These are phyloP conservation scores for Puccinia coronata DNA, from an alignment of 1,284 basidiomycete genomes.

Conservation along the genomic window DNA sequence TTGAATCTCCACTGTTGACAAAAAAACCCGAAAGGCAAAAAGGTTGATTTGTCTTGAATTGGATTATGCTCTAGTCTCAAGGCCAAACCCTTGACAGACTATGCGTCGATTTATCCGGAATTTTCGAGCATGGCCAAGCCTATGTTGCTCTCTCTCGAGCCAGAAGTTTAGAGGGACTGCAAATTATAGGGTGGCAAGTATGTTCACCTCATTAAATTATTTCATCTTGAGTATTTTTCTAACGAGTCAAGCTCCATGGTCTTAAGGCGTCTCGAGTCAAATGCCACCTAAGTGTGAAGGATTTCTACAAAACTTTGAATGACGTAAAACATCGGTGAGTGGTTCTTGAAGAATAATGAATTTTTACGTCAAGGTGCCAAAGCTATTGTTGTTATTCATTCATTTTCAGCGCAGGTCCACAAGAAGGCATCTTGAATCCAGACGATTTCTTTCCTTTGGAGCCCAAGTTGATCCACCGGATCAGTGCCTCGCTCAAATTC, in stretches of 20 bases:
- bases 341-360: background rate
- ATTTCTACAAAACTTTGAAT: constrained; percentile 20
- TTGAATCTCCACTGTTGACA: too few relatives aligned
- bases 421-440: constrained; percentile 20
- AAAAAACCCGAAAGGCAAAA: background rate
- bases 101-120: constrained; percentile 39
- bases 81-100: constrained; percentile 46
- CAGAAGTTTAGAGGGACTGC: constrained; percentile 33
- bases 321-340: constrained; percentile 16
- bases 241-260: background rate
- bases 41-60: background rate
- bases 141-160: constrained; percentile 46
- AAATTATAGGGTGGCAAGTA: constrained; percentile 46
- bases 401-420: background rate
- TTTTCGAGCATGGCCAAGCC: constrained; percentile 45
- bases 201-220: background rate
- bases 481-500: background rate
- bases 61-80: constrained; percentile 21
- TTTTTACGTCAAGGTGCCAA: background rate
- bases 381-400: background rate
- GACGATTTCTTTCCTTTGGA: constrained; percentile 17
- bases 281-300: constrained; percentile 29
- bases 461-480: background rate
- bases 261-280: constrained; percentile 23
- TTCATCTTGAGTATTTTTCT: background rate